Percentiles rank a stretch among this genome's conserved stretches.
Evolutionary conservation across 805 yeast species (phyloP).

Genomic region (Candida pseudoglaebosa): DNA sequence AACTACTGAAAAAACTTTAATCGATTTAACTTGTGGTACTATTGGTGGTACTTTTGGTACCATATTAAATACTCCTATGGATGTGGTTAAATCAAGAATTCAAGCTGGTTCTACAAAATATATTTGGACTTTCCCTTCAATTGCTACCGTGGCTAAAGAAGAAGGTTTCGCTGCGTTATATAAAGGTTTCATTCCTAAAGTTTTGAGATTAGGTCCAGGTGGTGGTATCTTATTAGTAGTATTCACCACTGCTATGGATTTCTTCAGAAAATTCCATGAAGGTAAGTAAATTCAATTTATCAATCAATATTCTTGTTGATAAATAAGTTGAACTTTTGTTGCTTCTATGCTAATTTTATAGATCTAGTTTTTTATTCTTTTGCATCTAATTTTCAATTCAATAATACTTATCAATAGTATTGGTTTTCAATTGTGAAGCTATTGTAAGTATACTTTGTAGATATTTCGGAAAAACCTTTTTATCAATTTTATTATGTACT

Average conservation of each 20-base stretch:
- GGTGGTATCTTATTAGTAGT: conserved; percentile 98
- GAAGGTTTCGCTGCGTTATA: conserved; percentile 91
- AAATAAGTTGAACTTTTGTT: not conserved
- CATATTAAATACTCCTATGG: conserved; percentile 92
- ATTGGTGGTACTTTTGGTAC: conserved; percentile 98
- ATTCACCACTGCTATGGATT: conserved; percentile 92
- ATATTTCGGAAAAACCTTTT: too few species aligned
- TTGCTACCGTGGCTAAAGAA: conserved; percentile 70
- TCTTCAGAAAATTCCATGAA: conserved; percentile 62
- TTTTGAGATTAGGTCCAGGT: conserved; percentile 96
- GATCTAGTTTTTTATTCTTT: too few species aligned
- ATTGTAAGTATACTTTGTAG: too few species aligned
- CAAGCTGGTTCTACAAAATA: conserved; percentile 89
- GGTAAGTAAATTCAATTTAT: conserved; percentile 1
- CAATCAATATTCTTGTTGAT: too few species aligned
- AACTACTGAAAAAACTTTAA: conserved; percentile 69
- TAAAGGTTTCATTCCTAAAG: conserved; percentile 97
- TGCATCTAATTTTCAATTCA: too few species aligned
- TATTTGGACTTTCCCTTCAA: conserved; percentile 86
- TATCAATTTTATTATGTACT: too few species aligned
- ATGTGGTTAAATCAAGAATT: conserved; percentile 94
- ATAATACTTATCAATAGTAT: too few species aligned
- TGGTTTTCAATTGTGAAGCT: too few species aligned
- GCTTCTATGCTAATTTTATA: too few species aligned
- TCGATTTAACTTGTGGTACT: conserved; percentile 88